Percentiles rank a stretch among this genome's conserved stretches.
These are phyloP conservation scores for Pezicula carpinea DNA, from an alignment of 2,329 filamentous ascomycete genomes.

Conservation along the genomic window DNA sequence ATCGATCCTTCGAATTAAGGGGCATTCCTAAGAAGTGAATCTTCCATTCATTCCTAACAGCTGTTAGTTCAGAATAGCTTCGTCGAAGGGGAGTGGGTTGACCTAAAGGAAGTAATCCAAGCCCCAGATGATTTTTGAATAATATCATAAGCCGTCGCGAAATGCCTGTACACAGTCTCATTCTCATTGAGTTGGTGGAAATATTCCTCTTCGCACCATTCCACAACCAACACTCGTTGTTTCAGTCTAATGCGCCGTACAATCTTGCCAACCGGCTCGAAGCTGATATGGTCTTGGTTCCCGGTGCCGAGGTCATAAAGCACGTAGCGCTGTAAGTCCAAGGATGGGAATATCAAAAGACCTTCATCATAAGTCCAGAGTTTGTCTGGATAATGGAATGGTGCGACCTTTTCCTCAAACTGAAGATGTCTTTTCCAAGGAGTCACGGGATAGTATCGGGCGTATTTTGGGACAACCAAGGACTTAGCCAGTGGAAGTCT, in stretches of 20 bases:
- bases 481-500: conserved; percentile 38
- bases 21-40: conserved; percentile 53
- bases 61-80: not conserved
- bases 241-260: conserved; percentile 51
- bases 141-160: conserved; percentile 55
- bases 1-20: conserved; percentile 51
- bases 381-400: conserved; percentile 42
- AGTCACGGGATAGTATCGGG: conserved; percentile 32
- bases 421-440: conserved; percentile 42
- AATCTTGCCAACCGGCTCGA: conserved; percentile 43
- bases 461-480: conserved; percentile 20
- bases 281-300: conserved; percentile 42
- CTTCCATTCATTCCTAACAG: conserved; percentile 45
- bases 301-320: conserved; percentile 47
- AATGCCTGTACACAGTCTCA: conserved; percentile 51
- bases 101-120: conserved; percentile 46
- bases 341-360: conserved; percentile 48
- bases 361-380: conserved; percentile 51
- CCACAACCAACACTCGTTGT: conserved; percentile 52
- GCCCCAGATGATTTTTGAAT: conserved; percentile 7
- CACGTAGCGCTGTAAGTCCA: conserved; percentile 30
- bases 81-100: conserved; percentile 12
- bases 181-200: conserved; percentile 47
- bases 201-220: conserved; percentile 53
- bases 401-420: conserved; percentile 33